phyloP scores from a whole-genome alignment of 805 yeast species.

The Kuraishia molischiana region DNA sequence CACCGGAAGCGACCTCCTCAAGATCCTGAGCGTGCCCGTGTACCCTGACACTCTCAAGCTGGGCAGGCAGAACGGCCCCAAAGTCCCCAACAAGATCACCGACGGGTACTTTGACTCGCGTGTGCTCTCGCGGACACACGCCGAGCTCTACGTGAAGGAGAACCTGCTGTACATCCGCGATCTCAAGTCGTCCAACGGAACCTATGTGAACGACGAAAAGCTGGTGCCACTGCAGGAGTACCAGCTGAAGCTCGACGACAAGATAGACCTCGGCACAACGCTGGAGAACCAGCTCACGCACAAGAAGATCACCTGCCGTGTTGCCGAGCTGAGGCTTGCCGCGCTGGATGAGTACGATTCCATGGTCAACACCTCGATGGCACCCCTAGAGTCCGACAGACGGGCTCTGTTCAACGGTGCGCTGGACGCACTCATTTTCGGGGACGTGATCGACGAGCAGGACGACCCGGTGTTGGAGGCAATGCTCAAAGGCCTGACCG shows the following conservation, averaged over 20 bases:
- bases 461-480: conserved; percentile 14
- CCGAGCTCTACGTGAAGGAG: conserved; percentile 69
- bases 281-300: conserved; percentile 64
- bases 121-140: conserved; percentile 89
- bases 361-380: conserved; percentile 13
- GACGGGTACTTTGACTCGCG: conserved; percentile 94
- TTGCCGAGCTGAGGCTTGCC: conserved; percentile 62
- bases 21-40: conserved; percentile 70
- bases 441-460: conserved; percentile 23
- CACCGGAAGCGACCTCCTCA: conserved; percentile 33
- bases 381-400: conserved; percentile 14
- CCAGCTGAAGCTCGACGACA: conserved; percentile 69
- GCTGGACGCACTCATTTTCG: conserved; percentile 24
- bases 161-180: conserved; percentile 66
- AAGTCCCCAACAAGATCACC: conserved; percentile 46
- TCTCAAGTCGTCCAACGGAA: conserved; percentile 88
- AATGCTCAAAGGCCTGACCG: conserved; percentile 17
- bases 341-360: conserved; percentile 23
- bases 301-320: conserved; percentile 75
- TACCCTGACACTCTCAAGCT: conserved; percentile 76
- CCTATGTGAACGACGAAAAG: conserved; percentile 74
- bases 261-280: conserved; percentile 91
- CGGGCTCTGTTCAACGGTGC: conserved; percentile 22
- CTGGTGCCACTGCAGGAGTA: conserved; percentile 53
- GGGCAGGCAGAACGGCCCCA: conserved; percentile 81